These are phyloP conservation scores for Trichoderma pleuroti DNA, from an alignment of 2,329 filamentous ascomycete species.

Conservation along the genomic window DNA sequence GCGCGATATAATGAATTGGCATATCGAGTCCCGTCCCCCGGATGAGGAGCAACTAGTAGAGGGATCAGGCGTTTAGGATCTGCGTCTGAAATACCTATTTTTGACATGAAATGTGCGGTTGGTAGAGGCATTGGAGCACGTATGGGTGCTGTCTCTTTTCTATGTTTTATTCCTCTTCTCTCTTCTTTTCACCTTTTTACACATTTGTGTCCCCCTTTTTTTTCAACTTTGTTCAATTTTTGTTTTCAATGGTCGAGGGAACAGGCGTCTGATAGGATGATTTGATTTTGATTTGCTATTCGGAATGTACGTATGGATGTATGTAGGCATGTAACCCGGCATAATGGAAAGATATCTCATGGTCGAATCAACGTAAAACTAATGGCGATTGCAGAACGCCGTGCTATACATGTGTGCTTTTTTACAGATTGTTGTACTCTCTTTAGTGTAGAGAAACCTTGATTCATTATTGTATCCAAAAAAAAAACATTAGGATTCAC, in stretches of 20 bases:
- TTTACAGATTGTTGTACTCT: background rate
- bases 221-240: background rate
- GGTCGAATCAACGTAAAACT: background rate
- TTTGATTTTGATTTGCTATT: background rate
- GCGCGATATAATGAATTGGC: constrained; percentile 24
- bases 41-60: background rate
- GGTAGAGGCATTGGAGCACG: background rate
- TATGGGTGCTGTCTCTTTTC: background rate
- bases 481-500: background rate
- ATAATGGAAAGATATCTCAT: background rate
- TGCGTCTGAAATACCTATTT: constrained; percentile 5
- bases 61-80: constrained; percentile 13
- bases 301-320: background rate
- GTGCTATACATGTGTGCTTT: background rate
- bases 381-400: background rate
- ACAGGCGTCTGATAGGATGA: background rate
- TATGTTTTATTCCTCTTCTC: background rate
- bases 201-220: background rate
- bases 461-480: background rate
- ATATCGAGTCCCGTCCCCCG: constrained; percentile 22
- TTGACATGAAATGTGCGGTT: background rate
- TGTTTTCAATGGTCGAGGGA: background rate
- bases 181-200: background rate
- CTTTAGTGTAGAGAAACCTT: too few species aligned
- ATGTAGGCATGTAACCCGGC: background rate